Percentiles rank a stretch among this genome's conserved stretches.
Conservation (phyloP, 2,329 filamentous ascomycete species). For the Aspergillus ochraceus region DNA sequence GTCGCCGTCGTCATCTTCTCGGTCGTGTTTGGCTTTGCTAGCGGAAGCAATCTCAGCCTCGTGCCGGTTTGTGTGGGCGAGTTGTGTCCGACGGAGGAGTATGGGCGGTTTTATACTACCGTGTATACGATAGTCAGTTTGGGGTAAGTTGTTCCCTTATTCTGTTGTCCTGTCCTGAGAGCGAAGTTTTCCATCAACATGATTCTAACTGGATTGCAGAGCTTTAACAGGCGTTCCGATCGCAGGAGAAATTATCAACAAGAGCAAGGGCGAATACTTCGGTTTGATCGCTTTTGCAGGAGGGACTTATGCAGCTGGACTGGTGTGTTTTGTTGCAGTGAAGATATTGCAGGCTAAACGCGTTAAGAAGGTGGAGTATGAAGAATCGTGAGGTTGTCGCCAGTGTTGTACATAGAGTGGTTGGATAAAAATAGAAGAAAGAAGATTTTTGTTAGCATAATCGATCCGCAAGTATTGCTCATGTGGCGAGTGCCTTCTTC, state of each 20-base stretch:
- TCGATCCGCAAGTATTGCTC: too few relatives aligned
- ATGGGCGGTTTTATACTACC: constrained; percentile 43
- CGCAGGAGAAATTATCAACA: constrained; percentile 29
- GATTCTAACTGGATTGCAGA: neutral
- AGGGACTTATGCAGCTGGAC: constrained; percentile 20
- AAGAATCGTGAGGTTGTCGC: too few relatives aligned
- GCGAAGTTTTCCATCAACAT: neutral
- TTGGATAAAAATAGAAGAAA: neutral
- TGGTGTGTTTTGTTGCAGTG: constrained; percentile 20
- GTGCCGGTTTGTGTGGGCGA: constrained; percentile 49
- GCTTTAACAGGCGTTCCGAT: constrained; percentile 29
- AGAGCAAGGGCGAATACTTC: constrained; percentile 28
- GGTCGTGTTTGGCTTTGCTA: constrained; percentile 36
- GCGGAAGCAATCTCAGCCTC: constrained; percentile 40
- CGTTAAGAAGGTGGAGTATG: neutral
- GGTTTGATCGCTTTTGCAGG: constrained; percentile 25
- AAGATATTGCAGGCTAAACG: constrained; percentile 1
- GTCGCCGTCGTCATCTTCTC: constrained; percentile 22
- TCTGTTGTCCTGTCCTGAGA: neutral
- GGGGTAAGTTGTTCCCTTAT: constrained; percentile 9
- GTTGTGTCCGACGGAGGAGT: constrained; percentile 43
- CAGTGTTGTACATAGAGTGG: neutral
- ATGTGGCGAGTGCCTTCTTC: too few relatives aligned
- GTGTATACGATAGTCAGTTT: constrained; percentile 32
- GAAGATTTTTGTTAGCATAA: neutral